Evolutionary conservation across 306 rosid species (phyloP).

Genomic region (Malus orientalis): DNA sequence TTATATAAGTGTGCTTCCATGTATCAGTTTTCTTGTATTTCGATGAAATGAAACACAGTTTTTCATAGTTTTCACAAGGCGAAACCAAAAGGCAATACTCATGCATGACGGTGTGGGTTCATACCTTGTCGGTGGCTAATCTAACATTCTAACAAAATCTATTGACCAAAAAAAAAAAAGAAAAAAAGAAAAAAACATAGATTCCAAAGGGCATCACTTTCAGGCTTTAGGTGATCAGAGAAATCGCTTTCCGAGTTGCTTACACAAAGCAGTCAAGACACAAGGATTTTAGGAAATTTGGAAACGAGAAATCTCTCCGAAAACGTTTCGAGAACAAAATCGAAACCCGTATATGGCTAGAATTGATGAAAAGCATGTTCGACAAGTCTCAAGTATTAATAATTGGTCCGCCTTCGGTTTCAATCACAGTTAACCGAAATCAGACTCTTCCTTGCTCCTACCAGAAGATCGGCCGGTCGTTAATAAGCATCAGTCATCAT

Average conservation of each 20-base stretch:
- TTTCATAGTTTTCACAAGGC: too few species aligned
- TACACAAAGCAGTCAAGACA: too few species aligned
- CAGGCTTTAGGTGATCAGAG: background rate
- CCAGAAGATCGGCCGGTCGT: conserved; percentile 20
- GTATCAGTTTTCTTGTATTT: too few species aligned
- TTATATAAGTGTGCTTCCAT: too few species aligned
- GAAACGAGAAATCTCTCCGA: background rate
- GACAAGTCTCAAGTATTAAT: background rate
- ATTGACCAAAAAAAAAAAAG: too few species aligned
- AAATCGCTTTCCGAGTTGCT: background rate
- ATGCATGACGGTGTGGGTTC: fast-evolving
- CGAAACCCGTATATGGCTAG: background rate
- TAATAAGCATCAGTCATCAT: background rate
- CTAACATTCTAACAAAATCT: too few species aligned
- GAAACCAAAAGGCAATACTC: too few species aligned
- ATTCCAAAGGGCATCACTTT: background rate
- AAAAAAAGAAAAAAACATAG: background rate
- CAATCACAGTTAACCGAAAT: background rate
- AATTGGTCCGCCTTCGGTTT: background rate
- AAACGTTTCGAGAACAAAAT: background rate
- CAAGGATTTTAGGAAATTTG: background rate
- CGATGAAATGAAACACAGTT: too few species aligned
- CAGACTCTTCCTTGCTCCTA: conserved; percentile 23
- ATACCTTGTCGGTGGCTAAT: too few species aligned
- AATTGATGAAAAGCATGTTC: background rate